Base-by-base conservation (phyloP, 2,329 filamentous ascomycete genomes). In the Ophiostoma perfectum region DNA sequence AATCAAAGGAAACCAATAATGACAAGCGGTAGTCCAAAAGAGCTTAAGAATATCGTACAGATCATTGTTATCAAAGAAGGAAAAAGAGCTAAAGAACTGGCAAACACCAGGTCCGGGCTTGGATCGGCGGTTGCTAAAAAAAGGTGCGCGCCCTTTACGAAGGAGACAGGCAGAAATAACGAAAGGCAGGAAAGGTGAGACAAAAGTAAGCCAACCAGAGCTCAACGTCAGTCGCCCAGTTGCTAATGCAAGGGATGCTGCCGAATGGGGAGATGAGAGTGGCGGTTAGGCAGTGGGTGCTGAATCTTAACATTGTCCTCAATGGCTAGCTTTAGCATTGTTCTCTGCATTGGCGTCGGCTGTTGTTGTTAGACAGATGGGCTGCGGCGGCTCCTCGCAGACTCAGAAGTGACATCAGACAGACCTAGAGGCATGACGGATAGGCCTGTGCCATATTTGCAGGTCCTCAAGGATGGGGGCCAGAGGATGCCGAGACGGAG, bases 321-420 rank as follows among this genome's bases (percentile, higher is more conserved):
- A 47, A 47, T 60, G 44, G 39, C 47, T 67, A 67, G 66, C 67
- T 68, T 70, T 70, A 65, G 70, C 67, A 70, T 70, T 70, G 70
- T 70, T 67, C 69, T 64, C 63, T 64, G 41, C 62, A 63, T 42
- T 70, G 52, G 47, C 62, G 58, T 38, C 2, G 18, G 49, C 65
- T 18, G 65, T 49, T 64, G 39, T 8, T 36, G 27, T 11, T 27
- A 55, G 64, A 49, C 64, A 41, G 2, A 5, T 41, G 44, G 38
- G 63, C 55, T 44, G 39, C 39, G 44, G 60, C 38, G 16, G 58
- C 42, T 16, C 38, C 45, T 12, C n/a, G 55, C 55, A 63, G 14
- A 63, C 39, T 42, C 7, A 63, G 16, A 63, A 63, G 39, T 63
- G 38, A 63, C 60, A 63, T 63, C 60, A 63, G 16, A 63, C 11